Percentiles rank a stretch among this genome's conserved stretches.
Evolutionary conservation across 202 grass and related monocot genomes (phyloP).

Genomic region (Schoenoplectus triqueter): DNA sequence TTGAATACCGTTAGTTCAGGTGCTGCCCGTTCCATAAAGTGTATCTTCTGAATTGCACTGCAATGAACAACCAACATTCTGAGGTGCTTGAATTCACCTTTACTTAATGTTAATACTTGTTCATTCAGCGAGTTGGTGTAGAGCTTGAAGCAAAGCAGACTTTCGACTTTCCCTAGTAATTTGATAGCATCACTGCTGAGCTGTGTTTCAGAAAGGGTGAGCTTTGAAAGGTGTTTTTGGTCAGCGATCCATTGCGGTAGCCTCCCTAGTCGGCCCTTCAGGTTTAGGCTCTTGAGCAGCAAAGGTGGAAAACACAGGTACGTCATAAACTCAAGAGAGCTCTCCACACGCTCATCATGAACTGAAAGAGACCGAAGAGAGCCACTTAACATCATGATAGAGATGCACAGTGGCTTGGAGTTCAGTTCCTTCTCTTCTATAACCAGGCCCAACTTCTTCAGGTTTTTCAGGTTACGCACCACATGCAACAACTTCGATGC

Average conservation of each 20-base stretch:
- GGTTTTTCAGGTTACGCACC: not conserved
- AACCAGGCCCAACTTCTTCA: not conserved
- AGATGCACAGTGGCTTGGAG: not conserved
- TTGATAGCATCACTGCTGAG: not conserved
- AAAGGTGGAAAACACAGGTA: not conserved
- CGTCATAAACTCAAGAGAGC: not conserved
- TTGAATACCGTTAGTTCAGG: not conserved
- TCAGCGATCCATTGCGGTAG: not conserved
- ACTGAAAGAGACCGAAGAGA: not conserved
- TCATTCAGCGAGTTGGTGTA: not conserved
- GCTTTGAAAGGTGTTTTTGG: not conserved
- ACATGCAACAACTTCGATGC: not conserved
- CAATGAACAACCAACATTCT: not conserved
- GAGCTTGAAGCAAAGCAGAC: not conserved
- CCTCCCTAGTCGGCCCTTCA: not conserved
- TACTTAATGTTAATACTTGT: not conserved
- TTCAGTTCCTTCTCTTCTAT: not conserved
- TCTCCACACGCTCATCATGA: not conserved
- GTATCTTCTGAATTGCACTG: not conserved
- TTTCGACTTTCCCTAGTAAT: not conserved
- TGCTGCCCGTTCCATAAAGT: not conserved
- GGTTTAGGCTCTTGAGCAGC: not conserved
- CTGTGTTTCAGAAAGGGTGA: not conserved
- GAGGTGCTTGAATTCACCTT: not conserved
- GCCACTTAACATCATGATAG: not conserved